Evolutionary conservation across 306 rosid species (phyloP).

Genomic region (Arachis stenosperma): DNA sequence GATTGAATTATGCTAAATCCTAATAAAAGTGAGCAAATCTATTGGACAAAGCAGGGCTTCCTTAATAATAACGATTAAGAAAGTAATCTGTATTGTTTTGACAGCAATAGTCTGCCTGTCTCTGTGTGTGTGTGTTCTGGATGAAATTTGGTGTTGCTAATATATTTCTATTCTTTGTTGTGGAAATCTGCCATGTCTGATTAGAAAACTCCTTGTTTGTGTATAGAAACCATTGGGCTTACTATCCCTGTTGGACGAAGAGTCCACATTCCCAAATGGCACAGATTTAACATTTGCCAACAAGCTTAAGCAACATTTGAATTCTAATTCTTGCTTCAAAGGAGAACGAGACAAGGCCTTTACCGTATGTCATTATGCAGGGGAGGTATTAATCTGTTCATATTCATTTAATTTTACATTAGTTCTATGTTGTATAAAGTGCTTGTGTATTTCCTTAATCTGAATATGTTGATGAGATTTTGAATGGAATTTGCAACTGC

Average conservation of each 20-base stretch:
- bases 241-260: conserved; percentile 90
- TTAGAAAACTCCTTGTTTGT: conserved; percentile 35
- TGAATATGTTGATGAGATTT: conserved; percentile 19
- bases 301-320: conserved; percentile 95
- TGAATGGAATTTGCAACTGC: neutral
- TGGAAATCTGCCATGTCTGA: conserved; percentile 1
- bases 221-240: conserved; percentile 97
- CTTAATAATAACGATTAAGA: no score
- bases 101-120: no score
- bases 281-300: conserved; percentile 88
- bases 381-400: conserved; percentile 77
- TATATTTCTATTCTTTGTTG: conserved; percentile 10
- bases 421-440: conserved; percentile 27
- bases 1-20: no score
- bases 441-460: conserved; percentile 31
- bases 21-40: no score
- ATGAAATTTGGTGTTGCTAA: neutral
- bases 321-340: conserved; percentile 75
- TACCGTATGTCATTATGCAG: conserved; percentile 90
- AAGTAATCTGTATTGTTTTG: no score
- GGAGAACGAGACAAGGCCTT: conserved; percentile 93
- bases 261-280: conserved; percentile 98
- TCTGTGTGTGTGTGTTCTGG: no score
- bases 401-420: conserved; percentile 12
- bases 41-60: no score